Evolutionary conservation across 2,329 filamentous ascomycete genomes (phyloP).

Genomic region (Alternaria gaisen): DNA sequence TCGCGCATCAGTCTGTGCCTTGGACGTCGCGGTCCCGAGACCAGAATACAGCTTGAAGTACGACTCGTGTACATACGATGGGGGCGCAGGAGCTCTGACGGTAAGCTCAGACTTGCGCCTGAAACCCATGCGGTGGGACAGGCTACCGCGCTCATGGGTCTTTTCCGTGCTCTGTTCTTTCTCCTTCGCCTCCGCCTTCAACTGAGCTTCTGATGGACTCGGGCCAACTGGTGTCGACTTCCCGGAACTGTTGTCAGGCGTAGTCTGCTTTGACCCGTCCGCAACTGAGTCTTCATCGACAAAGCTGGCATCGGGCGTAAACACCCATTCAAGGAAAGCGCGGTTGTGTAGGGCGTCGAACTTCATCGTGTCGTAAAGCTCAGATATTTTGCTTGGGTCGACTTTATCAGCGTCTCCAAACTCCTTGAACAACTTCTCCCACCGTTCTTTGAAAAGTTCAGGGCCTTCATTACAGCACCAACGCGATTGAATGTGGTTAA

Average conservation of each 20-base stretch:
- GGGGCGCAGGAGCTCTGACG: conserved; percentile 31
- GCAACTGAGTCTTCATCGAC: conserved; percentile 67
- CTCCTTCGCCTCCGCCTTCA: conserved; percentile 41
- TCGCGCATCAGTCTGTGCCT: conserved; percentile 82
- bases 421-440: conserved; percentile 97
- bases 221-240: conserved; percentile 36
- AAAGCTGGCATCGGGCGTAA: conserved; percentile 83
- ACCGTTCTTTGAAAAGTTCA: conserved; percentile 92
- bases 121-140: conserved; percentile 62
- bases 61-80: conserved; percentile 59
- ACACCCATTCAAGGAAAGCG: conserved; percentile 96
- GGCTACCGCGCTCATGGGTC: conserved; percentile 43
- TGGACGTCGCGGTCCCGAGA: conserved; percentile 64
- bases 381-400: conserved; percentile 97
- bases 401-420: conserved; percentile 98
- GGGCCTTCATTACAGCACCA: conserved; percentile 98
- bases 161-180: conserved; percentile 54
- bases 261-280: conserved; percentile 45
- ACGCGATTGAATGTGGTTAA: conserved; percentile 75
- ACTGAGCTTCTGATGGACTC: conserved; percentile 46
- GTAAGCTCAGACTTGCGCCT: conserved; percentile 60
- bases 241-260: conserved; percentile 33
- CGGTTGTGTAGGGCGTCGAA: conserved; percentile 98
- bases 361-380: conserved; percentile 99
- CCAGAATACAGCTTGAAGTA: conserved; percentile 94